phyloP scores from a whole-genome alignment of 2,329 filamentous ascomycete species.

The Ustulina deusta region DNA sequence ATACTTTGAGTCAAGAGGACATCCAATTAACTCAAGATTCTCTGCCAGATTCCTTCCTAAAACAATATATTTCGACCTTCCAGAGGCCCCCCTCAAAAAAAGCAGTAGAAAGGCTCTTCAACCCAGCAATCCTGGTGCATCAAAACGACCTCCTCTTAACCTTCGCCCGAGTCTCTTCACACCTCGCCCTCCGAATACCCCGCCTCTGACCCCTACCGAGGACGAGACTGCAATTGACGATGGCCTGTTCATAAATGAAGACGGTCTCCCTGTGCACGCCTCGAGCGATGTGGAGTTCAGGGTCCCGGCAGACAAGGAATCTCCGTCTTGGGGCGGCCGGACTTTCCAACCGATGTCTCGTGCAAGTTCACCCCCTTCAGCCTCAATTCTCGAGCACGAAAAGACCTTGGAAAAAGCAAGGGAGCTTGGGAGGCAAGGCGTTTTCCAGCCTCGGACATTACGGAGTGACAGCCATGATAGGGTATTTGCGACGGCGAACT shows the following conservation, averaged over 20 bases:
- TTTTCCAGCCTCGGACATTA: constrained; percentile 65
- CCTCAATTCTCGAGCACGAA: constrained; percentile 78
- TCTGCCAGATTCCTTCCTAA: constrained; percentile 87
- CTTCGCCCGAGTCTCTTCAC: constrained; percentile 66
- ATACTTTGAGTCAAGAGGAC: not conserved
- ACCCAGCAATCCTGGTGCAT: constrained; percentile 47
- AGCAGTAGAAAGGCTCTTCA: constrained; percentile 35
- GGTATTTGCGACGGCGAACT: constrained; percentile 81
- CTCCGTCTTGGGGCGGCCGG: constrained; percentile 80
- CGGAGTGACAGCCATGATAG: constrained; percentile 74
- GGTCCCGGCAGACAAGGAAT: constrained; percentile 79
- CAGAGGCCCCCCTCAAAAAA: constrained; percentile 59
- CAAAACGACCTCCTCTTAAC: constrained; percentile 48
- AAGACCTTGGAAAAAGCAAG: constrained; percentile 68
- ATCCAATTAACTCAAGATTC: constrained; percentile 17
- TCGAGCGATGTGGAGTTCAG: constrained; percentile 61
- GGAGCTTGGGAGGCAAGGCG: constrained; percentile 67
- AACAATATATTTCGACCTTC: constrained; percentile 86
- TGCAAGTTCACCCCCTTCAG: constrained; percentile 78
- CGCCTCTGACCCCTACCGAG: constrained; percentile 66
- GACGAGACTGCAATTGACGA: constrained; percentile 55
- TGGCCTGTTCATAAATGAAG: constrained; percentile 65
- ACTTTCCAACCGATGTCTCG: constrained; percentile 83
- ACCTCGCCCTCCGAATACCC: constrained; percentile 62
- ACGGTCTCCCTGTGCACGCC: constrained; percentile 69